These are phyloP conservation scores for Aspergillus kassunensis DNA, from an alignment of 495 filamentous ascomycete species.

Conservation along the genomic window DNA sequence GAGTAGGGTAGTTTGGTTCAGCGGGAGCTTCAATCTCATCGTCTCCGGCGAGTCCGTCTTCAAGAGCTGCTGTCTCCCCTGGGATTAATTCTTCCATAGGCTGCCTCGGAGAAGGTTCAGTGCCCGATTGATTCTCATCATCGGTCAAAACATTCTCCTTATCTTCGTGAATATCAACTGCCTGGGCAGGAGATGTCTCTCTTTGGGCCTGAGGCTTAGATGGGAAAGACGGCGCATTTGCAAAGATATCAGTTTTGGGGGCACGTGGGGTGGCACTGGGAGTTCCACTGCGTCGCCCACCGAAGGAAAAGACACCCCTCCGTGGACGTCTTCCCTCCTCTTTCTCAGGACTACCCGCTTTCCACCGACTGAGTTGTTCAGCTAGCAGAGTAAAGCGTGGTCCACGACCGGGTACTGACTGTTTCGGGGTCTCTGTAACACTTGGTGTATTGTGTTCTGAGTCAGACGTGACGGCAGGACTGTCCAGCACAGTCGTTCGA, in stretches of 20 bases:
- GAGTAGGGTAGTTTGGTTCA: constrained; percentile 1
- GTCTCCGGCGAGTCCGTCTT: not conserved
- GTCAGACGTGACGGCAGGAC: not conserved
- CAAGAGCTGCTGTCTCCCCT: not conserved
- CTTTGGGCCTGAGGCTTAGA: not conserved
- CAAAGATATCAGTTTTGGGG: not conserved
- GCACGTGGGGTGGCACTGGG: not conserved
- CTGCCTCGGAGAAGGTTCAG: constrained; percentile 1
- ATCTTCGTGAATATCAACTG: constrained; percentile 14
- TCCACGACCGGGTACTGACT: constrained; percentile 23
- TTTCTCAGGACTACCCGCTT: constrained; percentile 48
- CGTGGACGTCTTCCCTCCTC: constrained; percentile 29
- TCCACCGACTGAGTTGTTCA: constrained; percentile 57
- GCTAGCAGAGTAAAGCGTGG: constrained; percentile 61
- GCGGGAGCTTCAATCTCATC: not conserved
- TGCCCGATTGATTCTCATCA: not conserved
- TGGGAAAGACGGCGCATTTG: not conserved
- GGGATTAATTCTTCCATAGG: constrained; percentile 16
- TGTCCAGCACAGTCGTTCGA: not conserved
- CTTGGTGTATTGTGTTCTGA: not conserved
- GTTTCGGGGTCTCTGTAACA: constrained; percentile 13
- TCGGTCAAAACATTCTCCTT: constrained; percentile 3
- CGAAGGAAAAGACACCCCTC: constrained; percentile 45
- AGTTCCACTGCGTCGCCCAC: constrained; percentile 15
- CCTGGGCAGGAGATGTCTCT: not conserved